Evolutionary conservation across 352 stramenopile genomes (phyloP).

Genomic region (Phytophthora vignae): DNA sequence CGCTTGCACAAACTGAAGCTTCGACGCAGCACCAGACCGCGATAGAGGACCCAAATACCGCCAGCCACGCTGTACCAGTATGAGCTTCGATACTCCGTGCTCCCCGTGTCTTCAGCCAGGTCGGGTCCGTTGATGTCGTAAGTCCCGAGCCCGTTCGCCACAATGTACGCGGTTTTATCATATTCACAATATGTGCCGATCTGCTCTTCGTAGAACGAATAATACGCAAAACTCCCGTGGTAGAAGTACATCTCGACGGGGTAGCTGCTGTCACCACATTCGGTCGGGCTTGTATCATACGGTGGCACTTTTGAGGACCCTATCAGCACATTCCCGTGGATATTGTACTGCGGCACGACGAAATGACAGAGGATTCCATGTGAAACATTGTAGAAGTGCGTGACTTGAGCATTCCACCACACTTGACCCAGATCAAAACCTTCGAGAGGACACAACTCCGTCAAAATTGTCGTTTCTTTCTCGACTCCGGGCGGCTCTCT

Average conservation of each 20-base stretch:
- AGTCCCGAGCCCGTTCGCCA: slow-evolving; percentile 13
- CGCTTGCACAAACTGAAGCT: slow-evolving; percentile 28
- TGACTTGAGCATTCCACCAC: slow-evolving; percentile 33
- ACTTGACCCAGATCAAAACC: slow-evolving; percentile 21
- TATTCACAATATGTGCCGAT: slow-evolving; percentile 25
- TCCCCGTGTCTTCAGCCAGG: slow-evolving; percentile 13
- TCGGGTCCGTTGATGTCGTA: slow-evolving; percentile 22
- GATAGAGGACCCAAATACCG: slow-evolving; percentile 24
- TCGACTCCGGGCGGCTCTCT: neutral
- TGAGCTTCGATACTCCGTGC: slow-evolving; percentile 18
- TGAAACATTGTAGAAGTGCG: slow-evolving; percentile 12
- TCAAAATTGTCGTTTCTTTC: slow-evolving; percentile 21
- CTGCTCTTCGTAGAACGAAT: slow-evolving; percentile 15
- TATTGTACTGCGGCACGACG: slow-evolving; percentile 35
- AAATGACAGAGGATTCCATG: slow-evolving; percentile 27
- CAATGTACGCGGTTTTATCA: slow-evolving; percentile 24
- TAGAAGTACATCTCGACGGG: slow-evolving; percentile 22
- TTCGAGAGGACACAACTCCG: slow-evolving; percentile 11
- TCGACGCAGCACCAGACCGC: slow-evolving; percentile 27
- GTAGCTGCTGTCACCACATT: neutral
- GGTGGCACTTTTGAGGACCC: neutral
- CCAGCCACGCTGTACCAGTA: slow-evolving; percentile 28
- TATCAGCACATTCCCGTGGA: slow-evolving; percentile 21
- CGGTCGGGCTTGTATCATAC: neutral
- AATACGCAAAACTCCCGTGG: slow-evolving; percentile 25